A percentile compares a stretch with the other conserved stretches of the same genome.
These are phyloP conservation scores for Kwoniella pini DNA, from an alignment of 768 basidiomycete species.

Conservation along the genomic window DNA sequence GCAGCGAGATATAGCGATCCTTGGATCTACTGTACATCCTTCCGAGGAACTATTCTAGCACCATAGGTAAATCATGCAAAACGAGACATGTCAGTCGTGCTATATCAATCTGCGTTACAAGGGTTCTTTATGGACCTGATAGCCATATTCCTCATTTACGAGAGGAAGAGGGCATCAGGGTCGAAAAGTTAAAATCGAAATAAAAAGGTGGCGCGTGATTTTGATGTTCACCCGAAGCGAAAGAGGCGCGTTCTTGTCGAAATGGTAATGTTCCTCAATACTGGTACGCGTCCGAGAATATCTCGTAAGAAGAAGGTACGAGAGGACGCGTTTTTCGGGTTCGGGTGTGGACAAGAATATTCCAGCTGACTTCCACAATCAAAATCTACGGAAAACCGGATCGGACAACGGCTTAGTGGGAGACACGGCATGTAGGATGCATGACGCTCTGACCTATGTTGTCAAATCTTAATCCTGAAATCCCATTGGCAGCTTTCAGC, in stretches of 20 bases:
- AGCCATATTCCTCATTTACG: not conserved
- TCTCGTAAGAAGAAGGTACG: too few relatives aligned
- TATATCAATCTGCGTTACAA: slow-evolving; percentile 1
- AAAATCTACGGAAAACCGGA: too few relatives aligned
- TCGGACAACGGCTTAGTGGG: too few relatives aligned
- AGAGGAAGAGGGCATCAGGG: slow-evolving; percentile 5
- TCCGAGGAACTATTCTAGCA: not conserved
- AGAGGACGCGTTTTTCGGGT: not conserved
- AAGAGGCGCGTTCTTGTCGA: slow-evolving; percentile 15
- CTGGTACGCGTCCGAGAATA: too few relatives aligned
- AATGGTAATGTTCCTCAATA: too few relatives aligned
- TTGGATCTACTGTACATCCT: slow-evolving; percentile 9
- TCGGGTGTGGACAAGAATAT: too few relatives aligned
- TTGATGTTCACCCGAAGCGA: slow-evolving; percentile 16
- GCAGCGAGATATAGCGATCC: not conserved
- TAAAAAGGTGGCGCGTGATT: slow-evolving; percentile 1
- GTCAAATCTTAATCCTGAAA: too few relatives aligned
- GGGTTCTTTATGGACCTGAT: not conserved
- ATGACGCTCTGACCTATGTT: too few relatives aligned
- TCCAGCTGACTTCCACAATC: too few relatives aligned
- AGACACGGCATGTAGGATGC: too few relatives aligned
- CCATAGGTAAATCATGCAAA: not conserved
- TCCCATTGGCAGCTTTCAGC: too few relatives aligned
- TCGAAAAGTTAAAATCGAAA: not conserved
- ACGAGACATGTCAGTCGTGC: not conserved